These are phyloP conservation scores for Puccinia novopanici DNA, from an alignment of 1,284 basidiomycete genomes.

Conservation along the genomic window DNA sequence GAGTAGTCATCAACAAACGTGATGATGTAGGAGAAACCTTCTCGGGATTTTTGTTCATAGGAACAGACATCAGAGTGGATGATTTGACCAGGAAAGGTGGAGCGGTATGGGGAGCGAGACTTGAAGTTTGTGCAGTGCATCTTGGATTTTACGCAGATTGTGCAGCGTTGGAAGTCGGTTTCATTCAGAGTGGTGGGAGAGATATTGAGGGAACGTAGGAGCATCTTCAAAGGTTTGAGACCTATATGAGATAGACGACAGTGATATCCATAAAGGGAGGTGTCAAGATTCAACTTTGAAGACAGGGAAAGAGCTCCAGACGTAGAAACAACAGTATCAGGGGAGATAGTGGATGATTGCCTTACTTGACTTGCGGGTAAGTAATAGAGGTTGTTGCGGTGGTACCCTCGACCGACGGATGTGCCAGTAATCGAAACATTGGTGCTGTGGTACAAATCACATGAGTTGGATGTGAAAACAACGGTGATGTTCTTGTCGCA, in stretches of 20 bases:
- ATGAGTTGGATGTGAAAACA: background rate
- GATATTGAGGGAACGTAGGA: background rate
- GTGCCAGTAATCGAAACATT: too few relatives aligned
- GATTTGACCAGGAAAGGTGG: background rate
- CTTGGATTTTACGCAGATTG: background rate
- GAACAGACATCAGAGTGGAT: background rate
- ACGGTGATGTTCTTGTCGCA: background rate
- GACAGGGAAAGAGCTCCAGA: background rate
- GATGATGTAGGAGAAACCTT: background rate
- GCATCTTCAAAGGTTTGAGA: background rate
- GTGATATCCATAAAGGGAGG: background rate
- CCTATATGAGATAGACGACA: background rate
- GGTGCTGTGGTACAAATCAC: background rate
- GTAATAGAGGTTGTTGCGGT: background rate
- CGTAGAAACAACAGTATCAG: background rate
- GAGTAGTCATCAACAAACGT: background rate
- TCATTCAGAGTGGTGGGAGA: background rate
- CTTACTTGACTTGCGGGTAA: background rate
- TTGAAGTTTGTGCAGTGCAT: background rate
- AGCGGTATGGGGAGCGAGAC: background rate
- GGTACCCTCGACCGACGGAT: too few relatives aligned
- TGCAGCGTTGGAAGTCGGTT: background rate
- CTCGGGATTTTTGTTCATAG: background rate
- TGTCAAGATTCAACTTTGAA: too few relatives aligned
- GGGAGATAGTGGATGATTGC: too few relatives aligned